Conservation (phyloP, 2,329 filamentous ascomycete genomes). For the Stemphylium vesicarium region DNA sequence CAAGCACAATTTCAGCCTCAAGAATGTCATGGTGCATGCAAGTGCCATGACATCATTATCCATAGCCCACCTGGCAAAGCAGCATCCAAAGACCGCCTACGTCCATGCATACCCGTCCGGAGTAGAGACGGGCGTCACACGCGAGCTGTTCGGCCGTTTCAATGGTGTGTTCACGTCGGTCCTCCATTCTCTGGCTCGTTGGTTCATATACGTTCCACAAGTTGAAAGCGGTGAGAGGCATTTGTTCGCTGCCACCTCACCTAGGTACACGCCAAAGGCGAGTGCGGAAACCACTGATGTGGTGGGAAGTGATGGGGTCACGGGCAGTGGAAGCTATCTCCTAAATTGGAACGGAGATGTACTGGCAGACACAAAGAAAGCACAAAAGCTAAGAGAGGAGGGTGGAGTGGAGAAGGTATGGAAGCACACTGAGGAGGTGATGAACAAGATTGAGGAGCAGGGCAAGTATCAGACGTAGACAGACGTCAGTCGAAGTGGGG, state of each 20-base stretch:
- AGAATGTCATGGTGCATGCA: slow-evolving; percentile 31
- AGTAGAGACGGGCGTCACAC: slow-evolving; percentile 30
- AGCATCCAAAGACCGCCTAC: slow-evolving; percentile 30
- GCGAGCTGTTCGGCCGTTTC: slow-evolving; percentile 17
- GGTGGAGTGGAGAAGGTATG: slow-evolving; percentile 38
- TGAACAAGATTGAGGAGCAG: slow-evolving; percentile 29
- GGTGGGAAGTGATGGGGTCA: slow-evolving; percentile 30
- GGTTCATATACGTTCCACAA: slow-evolving; percentile 26
- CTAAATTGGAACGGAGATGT: slow-evolving; percentile 35
- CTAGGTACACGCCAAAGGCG: slow-evolving; percentile 27
- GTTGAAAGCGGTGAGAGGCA: slow-evolving; percentile 45
- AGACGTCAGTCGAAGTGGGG: background rate
- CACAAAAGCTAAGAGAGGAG: slow-evolving; percentile 26
- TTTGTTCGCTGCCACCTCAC: slow-evolving; percentile 39
- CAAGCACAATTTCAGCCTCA: slow-evolving; percentile 33
- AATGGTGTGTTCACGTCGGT: slow-evolving; percentile 7
- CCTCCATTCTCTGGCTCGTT: slow-evolving; percentile 15
- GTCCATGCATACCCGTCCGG: slow-evolving; percentile 37
- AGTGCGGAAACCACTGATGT: slow-evolving; percentile 14
- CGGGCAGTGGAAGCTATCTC: slow-evolving; percentile 36
- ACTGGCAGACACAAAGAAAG: slow-evolving; percentile 22
- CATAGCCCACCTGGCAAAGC: slow-evolving; percentile 28
- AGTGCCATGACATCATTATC: slow-evolving; percentile 37
- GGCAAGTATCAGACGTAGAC: background rate
- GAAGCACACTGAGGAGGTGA: slow-evolving; percentile 42